Base-by-base conservation (phyloP, 1,139 yeast species). In the Komagataea norvegica region DNA sequence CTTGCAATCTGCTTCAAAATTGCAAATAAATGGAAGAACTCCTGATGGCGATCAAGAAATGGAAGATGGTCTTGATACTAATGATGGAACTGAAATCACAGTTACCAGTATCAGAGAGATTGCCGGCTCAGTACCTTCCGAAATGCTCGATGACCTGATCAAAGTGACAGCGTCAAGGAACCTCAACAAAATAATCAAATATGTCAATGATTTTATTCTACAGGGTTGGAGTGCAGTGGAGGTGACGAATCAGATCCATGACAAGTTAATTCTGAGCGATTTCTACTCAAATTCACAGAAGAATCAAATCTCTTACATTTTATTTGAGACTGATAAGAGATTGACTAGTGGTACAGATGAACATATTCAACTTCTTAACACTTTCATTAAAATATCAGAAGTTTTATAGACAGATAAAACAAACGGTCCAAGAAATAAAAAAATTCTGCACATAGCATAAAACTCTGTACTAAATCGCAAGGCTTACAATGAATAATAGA, bases 201-300 rank as follows among this genome's bases (percentile, higher is more conserved):
- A 67, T 17, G 78, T 85, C 7, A 72, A 73, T 28, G 70, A 71
- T 11, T 62, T 84, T 6, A 70, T 83, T 14, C 66, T 75, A 31
- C 78, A 79, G 43, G 98, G 98, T 1, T 91, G 91, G 82, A 82
- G 94, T 53, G 95, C 87, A 1, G 75, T 83, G 16, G 89, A 88
- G 43, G 67, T 91, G 13, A 61, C 88, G 4, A 75, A 74, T 45
- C 96, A 91, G 57, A 57, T 91, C 25, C 98, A 91, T 54, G 94
- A 88, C 48, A 64, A 60, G 42, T 69, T 85, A 40, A 68, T 89
- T 18, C 60, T 74, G 36, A 79, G 77, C 50, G 85, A 79, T 46
- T 48, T 64, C 1, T 62, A 80, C 33, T 60, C 67, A 14, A 69
- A 82, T 1, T 49, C 56, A 3, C 75, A 76, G 42, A 91, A 91